These are phyloP conservation scores for Rhipidocladum racemiflorum DNA, from an alignment of 176 grass and related monocot genomes.

Conservation along the genomic window DNA sequence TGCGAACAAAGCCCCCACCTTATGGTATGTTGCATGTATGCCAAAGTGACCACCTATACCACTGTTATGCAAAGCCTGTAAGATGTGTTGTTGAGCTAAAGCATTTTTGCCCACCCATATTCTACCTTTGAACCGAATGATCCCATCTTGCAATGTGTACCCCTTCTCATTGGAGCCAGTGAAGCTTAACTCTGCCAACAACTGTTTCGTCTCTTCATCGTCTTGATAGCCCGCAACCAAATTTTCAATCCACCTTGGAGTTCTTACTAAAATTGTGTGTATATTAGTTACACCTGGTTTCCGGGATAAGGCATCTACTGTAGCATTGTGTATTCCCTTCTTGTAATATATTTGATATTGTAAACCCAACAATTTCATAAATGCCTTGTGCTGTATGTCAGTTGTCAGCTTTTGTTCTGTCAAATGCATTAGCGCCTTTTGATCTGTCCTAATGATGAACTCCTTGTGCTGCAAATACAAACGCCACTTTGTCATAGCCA, in stretches of 20 bases:
- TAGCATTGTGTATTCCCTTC: neutral
- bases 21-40: too few species aligned
- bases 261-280: rapidly evolving
- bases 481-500: neutral
- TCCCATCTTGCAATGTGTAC: too few species aligned
- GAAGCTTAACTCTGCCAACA: rapidly evolving
- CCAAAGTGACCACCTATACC: too few species aligned
- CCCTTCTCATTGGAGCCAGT: too few species aligned
- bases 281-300: rapidly evolving
- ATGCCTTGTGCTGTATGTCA: neutral
- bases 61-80: too few species aligned
- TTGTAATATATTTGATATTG: neutral
- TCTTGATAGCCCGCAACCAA: rapidly evolving
- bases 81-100: too few species aligned
- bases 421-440: neutral
- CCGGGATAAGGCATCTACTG: rapidly evolving
- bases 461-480: neutral
- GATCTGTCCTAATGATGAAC: neutral
- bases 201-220: rapidly evolving
- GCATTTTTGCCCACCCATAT: too few species aligned
- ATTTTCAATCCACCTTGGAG: neutral
- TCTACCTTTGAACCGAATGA: too few species aligned
- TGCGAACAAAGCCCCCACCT: too few species aligned
- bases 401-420: rapidly evolving
- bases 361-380: neutral